phyloP scores from a whole-genome alignment of 768 basidiomycete species.

The Naganishia antarctica region DNA sequence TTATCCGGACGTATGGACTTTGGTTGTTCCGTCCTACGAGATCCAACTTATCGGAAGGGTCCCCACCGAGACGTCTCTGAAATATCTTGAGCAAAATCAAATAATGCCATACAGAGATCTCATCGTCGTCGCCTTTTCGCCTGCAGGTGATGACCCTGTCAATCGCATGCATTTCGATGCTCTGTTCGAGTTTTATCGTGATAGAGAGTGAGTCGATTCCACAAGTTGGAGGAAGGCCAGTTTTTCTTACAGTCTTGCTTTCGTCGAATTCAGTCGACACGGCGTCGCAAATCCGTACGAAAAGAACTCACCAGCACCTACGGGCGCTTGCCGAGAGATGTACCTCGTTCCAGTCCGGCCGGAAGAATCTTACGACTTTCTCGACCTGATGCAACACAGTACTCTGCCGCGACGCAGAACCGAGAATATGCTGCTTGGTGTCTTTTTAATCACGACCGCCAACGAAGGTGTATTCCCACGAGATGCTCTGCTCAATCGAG shows the following conservation, averaged over 20 bases:
- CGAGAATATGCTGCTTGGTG: slow-evolving; percentile 6
- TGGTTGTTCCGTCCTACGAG: slow-evolving; percentile 33
- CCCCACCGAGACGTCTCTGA: slow-evolving; percentile 30
- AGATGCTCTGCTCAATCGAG: not conserved
- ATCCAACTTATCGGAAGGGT: slow-evolving; percentile 43
- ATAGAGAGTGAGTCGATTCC: slow-evolving; percentile 37
- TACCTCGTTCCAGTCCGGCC: slow-evolving; percentile 45
- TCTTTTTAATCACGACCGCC: not conserved
- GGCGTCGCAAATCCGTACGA: slow-evolving; percentile 40
- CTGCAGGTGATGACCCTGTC: slow-evolving; percentile 26
- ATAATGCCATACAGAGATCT: slow-evolving; percentile 34
- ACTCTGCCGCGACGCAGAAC: slow-evolving; percentile 29
- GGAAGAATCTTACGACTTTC: slow-evolving; percentile 38
- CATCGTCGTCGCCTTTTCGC: slow-evolving; percentile 38
- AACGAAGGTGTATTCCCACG: not conserved
- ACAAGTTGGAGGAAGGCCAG: too few species aligned
- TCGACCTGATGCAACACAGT: slow-evolving; percentile 42
- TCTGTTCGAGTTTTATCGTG: slow-evolving; percentile 38
- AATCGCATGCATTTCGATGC: slow-evolving; percentile 32
- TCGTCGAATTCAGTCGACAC: slow-evolving; percentile 36
- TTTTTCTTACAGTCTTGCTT: not conserved
- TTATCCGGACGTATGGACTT: slow-evolving; percentile 27
- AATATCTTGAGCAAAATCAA: slow-evolving; percentile 36
- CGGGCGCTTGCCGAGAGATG: slow-evolving; percentile 39
- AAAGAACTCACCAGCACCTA: slow-evolving; percentile 28